A percentile compares a stretch with the other conserved stretches of the same genome.
These are phyloP conservation scores for Colletotrichum spinosum DNA, from an alignment of 2,329 filamentous ascomycete genomes.

Conservation along the genomic window DNA sequence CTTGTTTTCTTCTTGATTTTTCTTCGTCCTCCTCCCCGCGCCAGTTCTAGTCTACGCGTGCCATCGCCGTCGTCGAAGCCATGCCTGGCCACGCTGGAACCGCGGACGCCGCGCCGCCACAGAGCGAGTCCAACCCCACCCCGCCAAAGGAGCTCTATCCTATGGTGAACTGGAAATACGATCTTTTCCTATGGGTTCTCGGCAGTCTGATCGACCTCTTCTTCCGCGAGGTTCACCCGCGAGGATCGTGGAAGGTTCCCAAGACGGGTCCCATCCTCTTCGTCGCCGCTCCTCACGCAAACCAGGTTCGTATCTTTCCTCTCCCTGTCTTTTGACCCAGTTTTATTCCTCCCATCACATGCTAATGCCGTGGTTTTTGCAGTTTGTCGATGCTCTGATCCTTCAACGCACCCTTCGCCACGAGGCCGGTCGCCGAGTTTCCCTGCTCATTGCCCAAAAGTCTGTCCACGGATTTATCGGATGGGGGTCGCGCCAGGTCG, in stretches of 20 bases:
- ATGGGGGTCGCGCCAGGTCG: slow-evolving; percentile 84
- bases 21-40: neutral
- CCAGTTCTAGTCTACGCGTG: neutral
- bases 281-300: slow-evolving; percentile 96
- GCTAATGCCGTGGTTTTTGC: slow-evolving; percentile 26
- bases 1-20: slow-evolving; percentile 5
- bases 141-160: slow-evolving; percentile 69
- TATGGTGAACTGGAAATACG: slow-evolving; percentile 81
- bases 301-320: slow-evolving; percentile 70
- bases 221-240: slow-evolving; percentile 96
- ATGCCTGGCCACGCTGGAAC: slow-evolving; percentile 36
- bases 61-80: slow-evolving; percentile 1
- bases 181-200: slow-evolving; percentile 81
- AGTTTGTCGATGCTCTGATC: slow-evolving; percentile 96
- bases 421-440: slow-evolving; percentile 89
- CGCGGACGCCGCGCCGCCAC: slow-evolving; percentile 38
- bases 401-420: slow-evolving; percentile 90
- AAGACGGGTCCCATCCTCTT: slow-evolving; percentile 90
- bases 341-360: slow-evolving; percentile 32
- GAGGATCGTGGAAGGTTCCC: slow-evolving; percentile 95
- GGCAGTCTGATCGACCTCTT: slow-evolving; percentile 93
- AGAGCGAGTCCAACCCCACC: slow-evolving; percentile 43
- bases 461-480: slow-evolving; percentile 96
- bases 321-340: slow-evolving; percentile 19
- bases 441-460: slow-evolving; percentile 94